Evolutionary conservation across 1,284 basidiomycete genomes (phyloP), one percentile per base, ranked within the genome.

Genomic region (Ceratobasidium theobromae): DNA sequence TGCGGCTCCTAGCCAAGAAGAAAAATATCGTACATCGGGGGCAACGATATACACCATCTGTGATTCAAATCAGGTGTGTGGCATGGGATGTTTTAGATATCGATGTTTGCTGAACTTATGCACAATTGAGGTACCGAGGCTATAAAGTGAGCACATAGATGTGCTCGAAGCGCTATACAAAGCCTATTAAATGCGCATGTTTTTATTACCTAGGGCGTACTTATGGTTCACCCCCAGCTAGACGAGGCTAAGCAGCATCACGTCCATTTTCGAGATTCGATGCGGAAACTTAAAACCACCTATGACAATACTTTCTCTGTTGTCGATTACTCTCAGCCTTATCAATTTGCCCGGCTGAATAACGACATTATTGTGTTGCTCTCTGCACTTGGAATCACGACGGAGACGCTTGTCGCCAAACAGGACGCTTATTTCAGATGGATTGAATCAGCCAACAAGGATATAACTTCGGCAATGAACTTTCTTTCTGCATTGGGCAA

Each of bases 291-390:
- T 73, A 78, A 74, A 11, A 80, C 83, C 0, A 82, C 79, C 0
- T 72, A 75, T 3, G 81, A 86, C 33, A 76, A 79, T 53, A 85
- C 83, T 0, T 86, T 87, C 73, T 86, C 85, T 0, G 82, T 86
- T 33, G 84, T 87, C 12, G 82, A 82, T 46, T 78, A 82, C 70
- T 86, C 86, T 1, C 79, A 77, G 46, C 86, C 85, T 0, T 86
- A 84, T 62, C 76, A 82, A 0, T 87, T 85, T 71, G 84, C 82
- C 1, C 79, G 85, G 9, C 76, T 87, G 25, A 87, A 87, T 72
- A 86, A 86, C 73, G 86, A 86, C 66, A 81, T 87, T 70, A 82
- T 87, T 12, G 82, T 84, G 23, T 81, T 87, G 5, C 77, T 87
- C 3, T 82, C 84, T 2, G 84, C 84, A 66, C 81, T 87, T 1